These are phyloP conservation scores for Pseudoscleropodium purum DNA, from an alignment of 225 moss, liverwort and hornwort genomes.

Conservation along the genomic window DNA sequence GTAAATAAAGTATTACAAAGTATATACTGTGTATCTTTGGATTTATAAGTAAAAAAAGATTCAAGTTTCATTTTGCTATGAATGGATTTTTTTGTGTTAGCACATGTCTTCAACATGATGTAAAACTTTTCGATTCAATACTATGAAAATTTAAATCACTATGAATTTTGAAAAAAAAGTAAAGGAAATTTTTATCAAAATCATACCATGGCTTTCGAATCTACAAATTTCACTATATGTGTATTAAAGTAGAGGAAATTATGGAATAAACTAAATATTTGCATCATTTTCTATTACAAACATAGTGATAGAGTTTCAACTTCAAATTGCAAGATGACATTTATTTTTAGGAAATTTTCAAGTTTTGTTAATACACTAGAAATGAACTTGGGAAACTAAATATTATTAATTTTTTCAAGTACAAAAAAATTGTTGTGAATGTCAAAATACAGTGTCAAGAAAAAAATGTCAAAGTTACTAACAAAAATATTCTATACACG, in stretches of 20 bases:
- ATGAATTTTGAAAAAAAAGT: background rate
- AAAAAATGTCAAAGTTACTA: background rate
- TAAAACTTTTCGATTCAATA: background rate
- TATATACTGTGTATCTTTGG: too few relatives aligned
- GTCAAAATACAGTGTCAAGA: background rate
- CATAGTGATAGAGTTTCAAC: background rate
- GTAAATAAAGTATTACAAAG: background rate
- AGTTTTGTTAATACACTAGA: background rate
- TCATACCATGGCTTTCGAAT: background rate
- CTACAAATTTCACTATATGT: background rate
- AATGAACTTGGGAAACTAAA: rapidly evolving
- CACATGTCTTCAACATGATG: rapidly evolving
- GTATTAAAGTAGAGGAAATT: background rate
- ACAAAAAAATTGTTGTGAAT: too few relatives aligned
- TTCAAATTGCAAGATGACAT: background rate
- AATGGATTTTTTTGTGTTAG: background rate
- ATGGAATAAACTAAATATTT: background rate
- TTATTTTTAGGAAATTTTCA: background rate
- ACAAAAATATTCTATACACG: background rate
- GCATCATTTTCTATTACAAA: background rate
- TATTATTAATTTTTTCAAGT: background rate
- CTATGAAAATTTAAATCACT: background rate
- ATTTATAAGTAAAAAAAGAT: background rate
- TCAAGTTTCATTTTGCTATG: background rate
- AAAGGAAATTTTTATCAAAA: background rate